Evolutionary conservation across 768 basidiomycete genomes (phyloP).

Genomic region (Hydnomerulius pinastri): DNA sequence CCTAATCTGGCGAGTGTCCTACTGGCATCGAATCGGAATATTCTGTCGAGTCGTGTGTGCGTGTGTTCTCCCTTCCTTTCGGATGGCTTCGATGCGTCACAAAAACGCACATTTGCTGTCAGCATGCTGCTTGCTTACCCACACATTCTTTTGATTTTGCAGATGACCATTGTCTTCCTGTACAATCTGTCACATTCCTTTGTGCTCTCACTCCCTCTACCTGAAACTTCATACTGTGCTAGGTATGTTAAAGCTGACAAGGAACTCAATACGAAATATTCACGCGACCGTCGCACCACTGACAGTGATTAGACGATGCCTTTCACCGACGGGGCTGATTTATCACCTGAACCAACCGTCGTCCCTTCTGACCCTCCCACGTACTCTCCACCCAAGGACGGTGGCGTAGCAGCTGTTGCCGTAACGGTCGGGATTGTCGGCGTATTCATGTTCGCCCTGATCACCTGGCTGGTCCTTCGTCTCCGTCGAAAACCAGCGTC

Average conservation of each 20-base stretch:
- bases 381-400: slow-evolving; percentile 15
- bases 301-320: slow-evolving; percentile 6
- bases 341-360: slow-evolving; percentile 3
- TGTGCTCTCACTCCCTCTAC: not conserved
- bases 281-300: not conserved
- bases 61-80: not conserved
- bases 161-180: slow-evolving; percentile 1
- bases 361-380: slow-evolving; percentile 10
- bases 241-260: not conserved
- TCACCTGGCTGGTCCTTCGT: slow-evolving; percentile 27
- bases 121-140: no score
- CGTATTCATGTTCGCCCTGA: slow-evolving; percentile 22
- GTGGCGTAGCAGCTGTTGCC: slow-evolving; percentile 24
- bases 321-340: slow-evolving; percentile 6
- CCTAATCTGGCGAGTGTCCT: slow-evolving; percentile 9
- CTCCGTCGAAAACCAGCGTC: slow-evolving; percentile 16
- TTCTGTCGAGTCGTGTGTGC: slow-evolving; percentile 2
- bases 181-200: not conserved
- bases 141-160: not conserved
- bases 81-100: not conserved
- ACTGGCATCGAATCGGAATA: not conserved
- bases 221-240: not conserved
- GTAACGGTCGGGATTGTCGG: slow-evolving; percentile 28
- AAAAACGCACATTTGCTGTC: no score
- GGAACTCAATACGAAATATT: not conserved